Percentiles rank a stretch among this genome's conserved stretches.
These are phyloP conservation scores for Sisymbrium altissimum DNA, from an alignment of 345 rosid species.

Conservation along the genomic window DNA sequence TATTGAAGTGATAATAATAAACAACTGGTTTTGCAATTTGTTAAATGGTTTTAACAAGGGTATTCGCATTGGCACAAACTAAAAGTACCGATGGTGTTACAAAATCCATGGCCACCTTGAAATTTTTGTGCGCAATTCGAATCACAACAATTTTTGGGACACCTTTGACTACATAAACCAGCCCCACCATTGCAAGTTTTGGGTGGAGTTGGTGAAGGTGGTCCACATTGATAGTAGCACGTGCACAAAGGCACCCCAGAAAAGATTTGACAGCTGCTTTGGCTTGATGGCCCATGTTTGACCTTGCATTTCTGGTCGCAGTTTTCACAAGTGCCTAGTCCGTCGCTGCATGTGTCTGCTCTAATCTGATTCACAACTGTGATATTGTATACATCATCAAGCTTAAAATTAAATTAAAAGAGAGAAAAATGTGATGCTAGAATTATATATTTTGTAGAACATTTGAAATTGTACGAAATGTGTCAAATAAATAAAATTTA, in stretches of 20 bases:
- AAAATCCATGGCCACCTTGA: constrained; percentile 16
- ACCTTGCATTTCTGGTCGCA: constrained; percentile 20
- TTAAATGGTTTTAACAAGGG: constrained; percentile 11
- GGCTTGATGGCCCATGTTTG: constrained; percentile 23
- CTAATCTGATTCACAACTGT: neutral
- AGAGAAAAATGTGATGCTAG: neutral
- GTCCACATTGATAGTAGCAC: constrained; percentile 1
- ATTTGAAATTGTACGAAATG: neutral
- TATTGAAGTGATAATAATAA: too few relatives aligned
- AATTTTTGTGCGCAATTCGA: neutral
- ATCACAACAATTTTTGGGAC: constrained; percentile 3
- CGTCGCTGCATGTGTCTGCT: neutral
- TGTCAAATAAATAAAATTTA: neutral
- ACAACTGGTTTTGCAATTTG: too few relatives aligned
- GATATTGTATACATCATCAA: neutral
- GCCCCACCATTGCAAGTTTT: constrained; percentile 4
- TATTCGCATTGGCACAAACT: constrained; percentile 29
- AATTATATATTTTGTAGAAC: neutral
- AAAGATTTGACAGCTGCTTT: neutral
- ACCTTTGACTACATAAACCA: constrained; percentile 11
- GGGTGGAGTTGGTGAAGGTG: neutral
- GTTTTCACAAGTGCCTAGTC: constrained; percentile 7
- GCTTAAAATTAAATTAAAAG: neutral
- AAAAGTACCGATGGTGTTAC: neutral
- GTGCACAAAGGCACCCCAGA: neutral